Evolutionary conservation across 2,329 filamentous ascomycete genomes (phyloP).

Genomic region (Claviceps spartinae): DNA sequence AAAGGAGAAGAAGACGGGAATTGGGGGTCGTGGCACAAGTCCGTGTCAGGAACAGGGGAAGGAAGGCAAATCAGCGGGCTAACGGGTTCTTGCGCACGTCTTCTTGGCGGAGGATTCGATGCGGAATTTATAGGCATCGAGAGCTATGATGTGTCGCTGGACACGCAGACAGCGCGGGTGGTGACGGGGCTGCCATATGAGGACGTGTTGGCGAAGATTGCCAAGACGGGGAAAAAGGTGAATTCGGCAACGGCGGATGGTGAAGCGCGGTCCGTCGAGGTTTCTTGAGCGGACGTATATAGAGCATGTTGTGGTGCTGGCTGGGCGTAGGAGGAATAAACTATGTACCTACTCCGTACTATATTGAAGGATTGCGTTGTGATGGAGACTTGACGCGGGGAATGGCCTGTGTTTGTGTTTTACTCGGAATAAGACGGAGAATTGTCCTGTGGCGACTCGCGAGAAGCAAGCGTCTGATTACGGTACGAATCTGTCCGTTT

Average conservation of each 20-base stretch:
- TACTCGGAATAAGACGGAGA: too few relatives aligned
- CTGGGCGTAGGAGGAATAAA: conserved; percentile 7
- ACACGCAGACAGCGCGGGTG: conserved; percentile 70
- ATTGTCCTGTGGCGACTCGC: too few relatives aligned
- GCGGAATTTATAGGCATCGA: conserved; percentile 53
- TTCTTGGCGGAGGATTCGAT: background rate
- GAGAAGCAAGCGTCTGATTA: too few relatives aligned
- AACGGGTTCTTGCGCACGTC: background rate
- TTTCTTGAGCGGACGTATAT: conserved; percentile 13
- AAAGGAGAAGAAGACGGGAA: too few relatives aligned
- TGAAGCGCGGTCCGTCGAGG: conserved; percentile 36
- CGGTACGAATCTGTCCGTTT: too few relatives aligned
- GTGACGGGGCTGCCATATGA: conserved; percentile 62
- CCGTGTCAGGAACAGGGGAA: too few relatives aligned
- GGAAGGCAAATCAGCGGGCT: background rate
- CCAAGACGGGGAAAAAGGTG: conserved; percentile 91
- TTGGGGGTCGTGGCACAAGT: too few relatives aligned
- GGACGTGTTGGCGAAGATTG: conserved; percentile 73
- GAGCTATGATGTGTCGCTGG: conserved; percentile 75
- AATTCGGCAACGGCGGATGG: conserved; percentile 64
- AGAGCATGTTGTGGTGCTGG: conserved; percentile 3
- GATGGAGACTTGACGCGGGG: background rate
- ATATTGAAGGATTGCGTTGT: background rate
- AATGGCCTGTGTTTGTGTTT: background rate
- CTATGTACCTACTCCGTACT: too few relatives aligned